These are phyloP conservation scores for Mortierella sp. DNA, from an alignment of 371 early-diverging fungal species.

Conservation along the genomic window DNA sequence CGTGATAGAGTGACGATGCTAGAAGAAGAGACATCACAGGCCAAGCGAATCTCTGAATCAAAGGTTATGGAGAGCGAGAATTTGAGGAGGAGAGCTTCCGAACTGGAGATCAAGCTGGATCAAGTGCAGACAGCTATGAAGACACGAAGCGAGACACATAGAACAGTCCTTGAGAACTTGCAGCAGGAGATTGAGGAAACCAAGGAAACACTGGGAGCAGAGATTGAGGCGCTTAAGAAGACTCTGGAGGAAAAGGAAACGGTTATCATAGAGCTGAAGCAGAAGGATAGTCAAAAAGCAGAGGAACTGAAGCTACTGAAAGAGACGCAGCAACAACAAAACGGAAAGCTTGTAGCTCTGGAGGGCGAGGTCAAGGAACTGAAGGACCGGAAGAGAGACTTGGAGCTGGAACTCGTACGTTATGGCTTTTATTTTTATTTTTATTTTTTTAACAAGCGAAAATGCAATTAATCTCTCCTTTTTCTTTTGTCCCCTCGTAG, in stretches of 20 bases:
- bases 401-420: conserved; percentile 50
- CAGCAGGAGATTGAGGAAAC: conserved; percentile 62
- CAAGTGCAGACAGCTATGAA: conserved; percentile 59
- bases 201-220: conserved; percentile 57
- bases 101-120: conserved; percentile 45
- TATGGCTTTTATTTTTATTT: background rate
- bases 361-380: conserved; percentile 34
- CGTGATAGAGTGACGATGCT: conserved; percentile 64
- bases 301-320: conserved; percentile 16
- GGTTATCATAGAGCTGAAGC: conserved; percentile 18
- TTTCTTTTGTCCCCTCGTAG: conserved; percentile 8
- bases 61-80: conserved; percentile 58
- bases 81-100: conserved; percentile 50
- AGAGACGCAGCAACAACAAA: conserved; percentile 17
- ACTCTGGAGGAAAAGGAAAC: conserved; percentile 69
- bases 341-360: conserved; percentile 25
- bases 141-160: conserved; percentile 58
- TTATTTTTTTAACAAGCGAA: background rate
- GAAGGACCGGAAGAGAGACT: conserved; percentile 32
- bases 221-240: conserved; percentile 55
- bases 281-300: conserved; percentile 14
- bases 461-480: too few relatives aligned
- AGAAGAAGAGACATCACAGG: conserved; percentile 62
- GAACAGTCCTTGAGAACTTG: conserved; percentile 60
- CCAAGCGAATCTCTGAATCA: conserved; percentile 51